Evolutionary conservation across 345 rosid genomes (phyloP), one percentile per base, ranked within the genome.

Genomic region (Clausena lansium): DNA sequence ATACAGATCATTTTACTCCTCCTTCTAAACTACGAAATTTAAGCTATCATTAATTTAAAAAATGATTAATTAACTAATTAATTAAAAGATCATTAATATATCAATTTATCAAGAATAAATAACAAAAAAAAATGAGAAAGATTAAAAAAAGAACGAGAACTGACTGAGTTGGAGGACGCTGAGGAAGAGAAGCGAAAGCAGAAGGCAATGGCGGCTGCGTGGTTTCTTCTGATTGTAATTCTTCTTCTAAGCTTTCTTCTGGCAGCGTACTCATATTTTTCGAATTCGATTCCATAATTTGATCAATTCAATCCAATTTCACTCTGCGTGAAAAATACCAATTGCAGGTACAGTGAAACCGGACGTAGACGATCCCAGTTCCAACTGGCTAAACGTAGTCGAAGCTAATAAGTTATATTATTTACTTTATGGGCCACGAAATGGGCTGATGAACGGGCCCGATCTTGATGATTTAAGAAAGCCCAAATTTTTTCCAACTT

Each of bases 91-190:
- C 17, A 3, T 11, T 45, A 45, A 14, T 45, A 45, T 45, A 45
- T 45, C 50, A 3, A 45, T 45, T 41, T 41, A 41, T 11, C 50
- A 41, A 41, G 50, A 13, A 45, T 45, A 13, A 65, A 65, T 10
- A 65, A 17, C 10, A 32, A 33, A 32, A 9, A 64, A 32, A 24
- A 25, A 62, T 39, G 2, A 15, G 11, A 35, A 27, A 20, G 45
- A 19, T 1, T 8, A 45, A 30, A 3, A 13, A 28, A 22, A 14
- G 32, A 47, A 32, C 11, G 61, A 39, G 38, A 79, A 80, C 89
- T 85, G 15, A 90, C 97, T 79, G 88, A 52, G 91, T 76, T 52
- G 92, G 86, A 84, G 92, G 92, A 41, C 90, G 94, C 74, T 63
- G 81, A 25, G 94, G 95, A 69, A 81, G 82, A 54, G 92, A 69